Evolutionary conservation across 1,139 yeast species (phyloP).

Genomic region (Yamadazyma dushanensis): DNA sequence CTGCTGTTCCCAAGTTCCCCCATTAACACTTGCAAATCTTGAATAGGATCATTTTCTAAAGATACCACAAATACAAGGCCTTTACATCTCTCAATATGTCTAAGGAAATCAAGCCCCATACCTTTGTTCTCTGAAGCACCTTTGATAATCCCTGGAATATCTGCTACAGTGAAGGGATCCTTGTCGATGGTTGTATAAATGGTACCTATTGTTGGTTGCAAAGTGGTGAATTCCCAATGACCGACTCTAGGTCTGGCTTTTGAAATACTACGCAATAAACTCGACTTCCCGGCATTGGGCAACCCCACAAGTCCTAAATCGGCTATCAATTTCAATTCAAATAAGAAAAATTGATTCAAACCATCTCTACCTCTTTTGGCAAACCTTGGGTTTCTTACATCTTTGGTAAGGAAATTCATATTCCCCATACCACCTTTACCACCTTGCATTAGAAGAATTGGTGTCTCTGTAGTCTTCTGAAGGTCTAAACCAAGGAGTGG

Average conservation of each 20-base stretch:
- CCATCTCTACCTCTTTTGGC: slow-evolving; percentile 78
- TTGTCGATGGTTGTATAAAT: slow-evolving; percentile 65
- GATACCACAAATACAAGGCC: slow-evolving; percentile 88
- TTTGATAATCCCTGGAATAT: slow-evolving; percentile 90
- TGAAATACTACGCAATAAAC: slow-evolving; percentile 83
- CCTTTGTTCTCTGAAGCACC: slow-evolving; percentile 88
- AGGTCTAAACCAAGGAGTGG: slow-evolving; percentile 83
- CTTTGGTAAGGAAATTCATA: slow-evolving; percentile 85
- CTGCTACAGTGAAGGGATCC: slow-evolving; percentile 89
- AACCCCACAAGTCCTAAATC: slow-evolving; percentile 92
- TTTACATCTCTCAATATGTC: slow-evolving; percentile 89
- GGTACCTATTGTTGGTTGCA: slow-evolving; percentile 91
- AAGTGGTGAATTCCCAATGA: slow-evolving; percentile 95
- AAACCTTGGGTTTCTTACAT: slow-evolving; percentile 86
- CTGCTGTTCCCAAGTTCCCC: slow-evolving; percentile 70
- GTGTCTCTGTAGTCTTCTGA: slow-evolving; percentile 59
- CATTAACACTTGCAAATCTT: slow-evolving; percentile 60
- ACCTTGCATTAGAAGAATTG: slow-evolving; percentile 73
- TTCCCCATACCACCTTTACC: slow-evolving; percentile 96
- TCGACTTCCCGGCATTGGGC: slow-evolving; percentile 96
- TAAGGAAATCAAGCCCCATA: slow-evolving; percentile 87
- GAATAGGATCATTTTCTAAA: slow-evolving; percentile 65
- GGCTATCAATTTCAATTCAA: slow-evolving; percentile 85
- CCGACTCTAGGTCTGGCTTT: slow-evolving; percentile 90
- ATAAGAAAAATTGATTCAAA: slow-evolving; percentile 62